Evolutionary conservation across 495 filamentous ascomycete species (phyloP), one percentile per base, ranked within the genome.

Genomic region (Endocarpon pusillum): DNA sequence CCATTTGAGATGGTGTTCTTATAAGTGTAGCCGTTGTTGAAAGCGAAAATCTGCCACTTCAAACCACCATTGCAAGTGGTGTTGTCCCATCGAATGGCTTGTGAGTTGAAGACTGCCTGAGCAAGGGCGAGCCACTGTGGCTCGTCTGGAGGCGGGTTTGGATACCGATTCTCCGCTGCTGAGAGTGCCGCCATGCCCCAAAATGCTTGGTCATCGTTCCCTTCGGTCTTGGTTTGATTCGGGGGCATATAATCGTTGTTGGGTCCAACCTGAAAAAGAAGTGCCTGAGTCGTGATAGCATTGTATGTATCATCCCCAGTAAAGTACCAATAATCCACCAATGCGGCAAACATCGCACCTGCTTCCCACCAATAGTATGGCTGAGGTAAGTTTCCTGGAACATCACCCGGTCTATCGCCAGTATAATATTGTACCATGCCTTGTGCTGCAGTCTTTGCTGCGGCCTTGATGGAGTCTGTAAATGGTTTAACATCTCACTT

Each of bases 351-450:
- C 67, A 80, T 77, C 11, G 74, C 72, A 16, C 80, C 81, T 1
- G 70, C 71, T 50, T 84, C 75, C 78, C 78, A 84, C 79, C 79
- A 85, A 53, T 75, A 87, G 51, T 85, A 87, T 0, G 78, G 77
- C 41, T 67, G 59, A 2, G 78, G 78, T 2, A 84, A 50, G 49
- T 81, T 81, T 6, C 78, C 78, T 3, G 78, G 76, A 2, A 62
- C 58, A 34, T 80, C 73, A 22, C 78, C 78, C 0, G 77, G 73
- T 21, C 67, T 56, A 49, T 77, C 74, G 10, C 78, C 78, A 1
- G 71, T 78, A 39, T 84, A 84, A 42, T 71, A 78, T 1, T 53
- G 55, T 49, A 70, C 55, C 56, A 69, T 63, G 36, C 55, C 57
- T 24, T 53, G 46, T 4, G 63, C 62, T 32, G 59, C 48, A 1